phyloP scores from a whole-genome alignment of 108 stramenopile genomes.

The Phaeodactylum tricornutum region DNA sequence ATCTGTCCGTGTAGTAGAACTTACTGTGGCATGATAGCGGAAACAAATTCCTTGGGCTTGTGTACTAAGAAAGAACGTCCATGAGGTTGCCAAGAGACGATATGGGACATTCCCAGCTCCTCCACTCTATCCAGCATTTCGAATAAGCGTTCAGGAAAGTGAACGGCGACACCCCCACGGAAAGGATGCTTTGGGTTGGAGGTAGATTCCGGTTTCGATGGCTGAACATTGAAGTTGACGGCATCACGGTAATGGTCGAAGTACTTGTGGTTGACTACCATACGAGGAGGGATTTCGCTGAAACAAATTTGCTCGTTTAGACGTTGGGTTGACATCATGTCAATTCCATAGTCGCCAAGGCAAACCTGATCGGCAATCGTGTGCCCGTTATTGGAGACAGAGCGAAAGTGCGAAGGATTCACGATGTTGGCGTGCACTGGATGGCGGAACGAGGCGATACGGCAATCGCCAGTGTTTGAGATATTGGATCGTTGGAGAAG shows the following conservation, averaged over 20 bases:
- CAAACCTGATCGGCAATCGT: too few species aligned
- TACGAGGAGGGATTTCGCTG: too few species aligned
- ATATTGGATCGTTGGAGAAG: too few species aligned
- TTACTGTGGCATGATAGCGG: slow-evolving; percentile 69
- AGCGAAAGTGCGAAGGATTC: too few species aligned
- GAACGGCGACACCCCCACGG: slow-evolving; percentile 13
- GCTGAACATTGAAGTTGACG: neutral
- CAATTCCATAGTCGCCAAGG: too few species aligned
- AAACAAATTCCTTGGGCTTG: slow-evolving; percentile 56
- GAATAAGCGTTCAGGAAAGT: slow-evolving; percentile 8
- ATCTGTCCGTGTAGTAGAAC: slow-evolving; percentile 1
- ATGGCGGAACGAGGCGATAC: too few species aligned
- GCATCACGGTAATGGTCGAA: neutral
- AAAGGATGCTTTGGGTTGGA: too few species aligned
- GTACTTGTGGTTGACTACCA: slow-evolving; percentile 2
- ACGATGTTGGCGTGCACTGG: too few species aligned
- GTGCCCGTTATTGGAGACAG: too few species aligned
- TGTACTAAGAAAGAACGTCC: slow-evolving; percentile 62
- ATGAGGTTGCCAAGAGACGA: slow-evolving; percentile 65
- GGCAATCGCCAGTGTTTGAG: too few species aligned
- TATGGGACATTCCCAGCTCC: slow-evolving; percentile 10
- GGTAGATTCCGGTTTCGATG: neutral
- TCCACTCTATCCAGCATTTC: slow-evolving; percentile 14
- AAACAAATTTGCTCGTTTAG: too few species aligned
- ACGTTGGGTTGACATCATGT: too few species aligned